Evolutionary conservation across 176 grass and related monocot species (phyloP), one percentile per base, ranked within the genome.

Genomic region (Oryza punctata): DNA sequence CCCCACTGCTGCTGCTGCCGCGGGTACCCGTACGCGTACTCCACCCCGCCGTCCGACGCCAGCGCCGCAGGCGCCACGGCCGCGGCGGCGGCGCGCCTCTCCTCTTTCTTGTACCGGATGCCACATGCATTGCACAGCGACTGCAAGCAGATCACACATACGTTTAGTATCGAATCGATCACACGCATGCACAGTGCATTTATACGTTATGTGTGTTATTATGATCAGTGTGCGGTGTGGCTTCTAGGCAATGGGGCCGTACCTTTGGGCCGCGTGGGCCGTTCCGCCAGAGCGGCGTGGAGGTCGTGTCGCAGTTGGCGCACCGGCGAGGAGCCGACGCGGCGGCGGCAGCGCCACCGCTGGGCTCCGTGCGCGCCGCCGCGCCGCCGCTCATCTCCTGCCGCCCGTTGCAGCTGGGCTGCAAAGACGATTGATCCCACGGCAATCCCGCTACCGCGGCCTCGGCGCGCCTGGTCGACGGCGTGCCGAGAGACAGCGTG

Each of bases 51-150:
- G 64, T 89, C 87, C 23, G 81, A 46, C 0, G 83, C 70, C 63
- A 84, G 32, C 6, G 85, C 59, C 30, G 82, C 10, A 37, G 85
- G 68, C 46, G 81, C 57, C 64, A 74, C 70, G 23, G 93, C 86
- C 3, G 92, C 90, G 0, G 89, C 91, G 23, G 96, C 96, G 4
- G 96, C 93, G n/a, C 96, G 93, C 70, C 93, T 81, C 79, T 96
- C 96, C 89, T 99, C 96, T 29, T 99, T 99, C 77, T 99, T 99
- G 93, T 96, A 99, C 63, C 96, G 89, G 81, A 99, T 99, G 45
- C 96, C 96, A 32, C 96, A 99, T 23, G 96, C 96, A 44, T 99
- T 99, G 75, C 96, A 99, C 82, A 99, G 49, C 33, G 96, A 99
- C 96, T 99, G 87, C 70, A 79, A 19, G 33, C 12, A 45, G 12